Conservation (phyloP, 805 yeast species). For the Zygosaccharomyces rouxii region DNA sequence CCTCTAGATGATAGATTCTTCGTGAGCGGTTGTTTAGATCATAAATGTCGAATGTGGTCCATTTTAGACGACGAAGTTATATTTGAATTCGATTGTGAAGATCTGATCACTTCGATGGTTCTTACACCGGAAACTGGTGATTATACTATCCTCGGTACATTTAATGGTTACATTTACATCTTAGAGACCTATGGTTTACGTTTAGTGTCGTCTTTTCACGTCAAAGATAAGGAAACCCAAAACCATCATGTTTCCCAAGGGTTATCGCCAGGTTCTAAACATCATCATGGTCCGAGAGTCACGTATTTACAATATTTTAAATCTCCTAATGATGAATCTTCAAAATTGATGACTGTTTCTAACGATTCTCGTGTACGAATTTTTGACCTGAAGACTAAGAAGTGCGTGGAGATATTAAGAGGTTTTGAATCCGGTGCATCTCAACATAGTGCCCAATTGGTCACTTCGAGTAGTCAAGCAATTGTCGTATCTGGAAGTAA, state of each 20-base stretch:
- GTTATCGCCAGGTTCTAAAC: constrained; percentile 11
- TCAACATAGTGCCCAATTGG: constrained; percentile 56
- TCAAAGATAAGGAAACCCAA: constrained; percentile 39
- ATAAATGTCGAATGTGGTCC: constrained; percentile 75
- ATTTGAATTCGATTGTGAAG: constrained; percentile 56
- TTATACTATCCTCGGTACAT: constrained; percentile 67
- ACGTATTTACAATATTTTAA: constrained; percentile 66
- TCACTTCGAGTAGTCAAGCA: constrained; percentile 12
- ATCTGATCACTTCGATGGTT: constrained; percentile 68
- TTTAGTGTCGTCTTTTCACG: constrained; percentile 41
- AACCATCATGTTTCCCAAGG: constrained; percentile 3
- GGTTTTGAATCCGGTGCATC: constrained; percentile 71
- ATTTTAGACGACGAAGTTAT: constrained; percentile 67
- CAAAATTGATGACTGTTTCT: constrained; percentile 58
- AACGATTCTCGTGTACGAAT: constrained; percentile 78
- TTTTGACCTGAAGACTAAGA: constrained; percentile 49
- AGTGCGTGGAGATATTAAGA: constrained; percentile 61
- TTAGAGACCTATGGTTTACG: constrained; percentile 63
- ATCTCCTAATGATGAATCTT: constrained; percentile 27
- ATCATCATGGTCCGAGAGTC: constrained; percentile 50
- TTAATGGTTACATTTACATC: constrained; percentile 61
- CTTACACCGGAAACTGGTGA: constrained; percentile 63
- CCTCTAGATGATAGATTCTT: constrained; percentile 86
- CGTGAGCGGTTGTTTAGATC: constrained; percentile 75
- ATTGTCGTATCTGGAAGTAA: constrained; percentile 73